Evolutionary conservation across 2,329 filamentous ascomycete genomes (phyloP).

Genomic region (Didymella pinodella): DNA sequence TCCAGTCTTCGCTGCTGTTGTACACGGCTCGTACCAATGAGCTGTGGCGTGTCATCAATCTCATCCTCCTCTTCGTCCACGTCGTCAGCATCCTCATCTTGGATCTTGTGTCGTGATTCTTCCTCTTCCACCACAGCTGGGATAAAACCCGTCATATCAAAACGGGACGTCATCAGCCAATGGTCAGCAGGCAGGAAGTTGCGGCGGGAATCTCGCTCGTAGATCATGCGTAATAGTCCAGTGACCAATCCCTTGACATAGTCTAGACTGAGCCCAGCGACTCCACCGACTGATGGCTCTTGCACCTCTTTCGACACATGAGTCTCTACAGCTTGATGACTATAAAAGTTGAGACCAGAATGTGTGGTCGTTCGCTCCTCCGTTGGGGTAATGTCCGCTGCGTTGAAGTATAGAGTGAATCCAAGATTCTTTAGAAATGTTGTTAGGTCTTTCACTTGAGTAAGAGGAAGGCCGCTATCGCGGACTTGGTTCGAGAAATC

Average conservation of each 20-base stretch:
- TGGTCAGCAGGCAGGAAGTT: slow-evolving; percentile 83
- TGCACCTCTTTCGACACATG: slow-evolving; percentile 40
- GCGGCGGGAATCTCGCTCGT: slow-evolving; percentile 89
- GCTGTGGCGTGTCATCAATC: slow-evolving; percentile 44
- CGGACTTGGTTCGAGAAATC: slow-evolving; percentile 43
- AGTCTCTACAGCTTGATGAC: slow-evolving; percentile 28
- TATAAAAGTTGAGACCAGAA: slow-evolving; percentile 54
- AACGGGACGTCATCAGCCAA: slow-evolving; percentile 90
- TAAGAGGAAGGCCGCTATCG: slow-evolving; percentile 72
- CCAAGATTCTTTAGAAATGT: slow-evolving; percentile 89
- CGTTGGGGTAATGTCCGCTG: slow-evolving; percentile 66
- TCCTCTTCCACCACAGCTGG: slow-evolving; percentile 87
- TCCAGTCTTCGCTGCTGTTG: slow-evolving; percentile 70
- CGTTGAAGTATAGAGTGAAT: slow-evolving; percentile 87
- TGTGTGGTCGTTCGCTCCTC: slow-evolving; percentile 56
- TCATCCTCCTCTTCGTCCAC: slow-evolving; percentile 54
- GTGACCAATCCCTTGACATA: slow-evolving; percentile 84
- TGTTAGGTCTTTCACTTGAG: slow-evolving; percentile 76
- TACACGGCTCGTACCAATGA: slow-evolving; percentile 66
- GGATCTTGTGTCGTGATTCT: slow-evolving; percentile 74
- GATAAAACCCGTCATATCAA: slow-evolving; percentile 90
- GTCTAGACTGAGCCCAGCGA: slow-evolving; percentile 76
- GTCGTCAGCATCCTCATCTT: slow-evolving; percentile 68
- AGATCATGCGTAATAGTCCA: slow-evolving; percentile 82
- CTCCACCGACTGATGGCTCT: slow-evolving; percentile 62